phyloP scores from a whole-genome alignment of 192 early-diverging fungal genomes.

The Chytriomyces hyalinus region DNA sequence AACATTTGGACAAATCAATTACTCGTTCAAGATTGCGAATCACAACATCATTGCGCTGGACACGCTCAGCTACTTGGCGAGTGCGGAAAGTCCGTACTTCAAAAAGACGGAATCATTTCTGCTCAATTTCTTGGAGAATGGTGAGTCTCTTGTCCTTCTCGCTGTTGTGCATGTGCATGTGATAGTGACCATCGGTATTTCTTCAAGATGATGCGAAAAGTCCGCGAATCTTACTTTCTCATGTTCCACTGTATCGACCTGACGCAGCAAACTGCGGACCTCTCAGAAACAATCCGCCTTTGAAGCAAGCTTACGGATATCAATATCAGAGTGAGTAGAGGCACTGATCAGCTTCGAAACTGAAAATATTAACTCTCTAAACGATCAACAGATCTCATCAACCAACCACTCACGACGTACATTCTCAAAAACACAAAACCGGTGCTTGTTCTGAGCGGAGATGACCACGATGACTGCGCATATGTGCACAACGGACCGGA shows the following conservation, averaged over 20 bases:
- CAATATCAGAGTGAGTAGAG: slow-evolving; percentile 79
- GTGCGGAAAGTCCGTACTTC: slow-evolving; percentile 41
- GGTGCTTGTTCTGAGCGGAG: slow-evolving; percentile 79
- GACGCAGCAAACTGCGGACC: slow-evolving; percentile 73
- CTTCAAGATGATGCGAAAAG: neutral
- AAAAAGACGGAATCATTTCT: slow-evolving; percentile 61
- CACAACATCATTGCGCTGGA: slow-evolving; percentile 78
- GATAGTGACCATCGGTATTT: neutral
- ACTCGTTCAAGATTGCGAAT: slow-evolving; percentile 38
- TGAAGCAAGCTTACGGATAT: slow-evolving; percentile 71
- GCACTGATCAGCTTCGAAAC: neutral
- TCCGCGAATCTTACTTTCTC: slow-evolving; percentile 75
- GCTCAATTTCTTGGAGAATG: slow-evolving; percentile 38
- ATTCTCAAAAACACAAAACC: slow-evolving; percentile 71
- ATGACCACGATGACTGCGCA: slow-evolving; percentile 91
- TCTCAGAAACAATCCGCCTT: slow-evolving; percentile 55
- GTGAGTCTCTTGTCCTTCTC: slow-evolving; percentile 24
- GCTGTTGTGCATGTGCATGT: neutral
- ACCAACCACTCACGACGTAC: slow-evolving; percentile 53
- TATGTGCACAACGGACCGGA: slow-evolving; percentile 8
- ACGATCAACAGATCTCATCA: slow-evolving; percentile 65
- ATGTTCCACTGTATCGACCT: slow-evolving; percentile 84
- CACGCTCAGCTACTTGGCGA: slow-evolving; percentile 71
- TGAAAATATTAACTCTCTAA: neutral
- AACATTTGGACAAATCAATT: slow-evolving; percentile 51